Evolutionary conservation across 2,329 filamentous ascomycete genomes (phyloP), one percentile per base, ranked within the genome.

Genomic region (Rutstroemia sp.): DNA sequence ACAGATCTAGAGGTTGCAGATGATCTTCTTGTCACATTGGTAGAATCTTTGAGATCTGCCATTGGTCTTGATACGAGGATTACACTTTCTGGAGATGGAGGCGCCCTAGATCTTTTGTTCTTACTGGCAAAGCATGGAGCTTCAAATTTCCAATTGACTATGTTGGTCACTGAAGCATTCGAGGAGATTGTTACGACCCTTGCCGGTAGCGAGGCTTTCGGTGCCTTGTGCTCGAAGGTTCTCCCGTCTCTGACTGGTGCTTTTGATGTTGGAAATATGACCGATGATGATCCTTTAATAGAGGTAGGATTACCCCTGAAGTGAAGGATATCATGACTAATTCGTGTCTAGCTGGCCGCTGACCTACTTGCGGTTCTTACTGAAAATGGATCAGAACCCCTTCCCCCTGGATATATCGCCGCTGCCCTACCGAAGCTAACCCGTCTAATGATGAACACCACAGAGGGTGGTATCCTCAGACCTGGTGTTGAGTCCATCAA

Each of bases 111-210:
- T 65, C 76, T 92, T 14, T 81, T 99, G 8, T 97, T 99, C 74
- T 82, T 87, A 53, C 83, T 97, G 59, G 92, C 91, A 21, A 94
- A 90, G 70, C 85, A 92, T 67, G 91, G 91, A 27, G 89, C 92
- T 0, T 83, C 81, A 59, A 97, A 95, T 73, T 95, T 95, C 75
- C 92, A 96, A 70, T 82, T 96, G 48, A 90, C 87, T 0, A 86
- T 92, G 75, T 77, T 96, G 52, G 87, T 97, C 23, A 87, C 83
- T 38, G 94, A 99, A 72, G 86, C 90, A 0, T 95, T 99, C 67
- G 92, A 97, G 70, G 90, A 94, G 45, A 85, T 96, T 56, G 87
- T 92, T 5, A 77, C 80, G 51, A 79, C 77, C 1, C 80, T 95
- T 2, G 82, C 85, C 14, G 83, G 83, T 21, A 74, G 79, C 6